Base-by-base conservation (phyloP, 352 stramenopile genomes). In the Globisporangium irregulare region DNA sequence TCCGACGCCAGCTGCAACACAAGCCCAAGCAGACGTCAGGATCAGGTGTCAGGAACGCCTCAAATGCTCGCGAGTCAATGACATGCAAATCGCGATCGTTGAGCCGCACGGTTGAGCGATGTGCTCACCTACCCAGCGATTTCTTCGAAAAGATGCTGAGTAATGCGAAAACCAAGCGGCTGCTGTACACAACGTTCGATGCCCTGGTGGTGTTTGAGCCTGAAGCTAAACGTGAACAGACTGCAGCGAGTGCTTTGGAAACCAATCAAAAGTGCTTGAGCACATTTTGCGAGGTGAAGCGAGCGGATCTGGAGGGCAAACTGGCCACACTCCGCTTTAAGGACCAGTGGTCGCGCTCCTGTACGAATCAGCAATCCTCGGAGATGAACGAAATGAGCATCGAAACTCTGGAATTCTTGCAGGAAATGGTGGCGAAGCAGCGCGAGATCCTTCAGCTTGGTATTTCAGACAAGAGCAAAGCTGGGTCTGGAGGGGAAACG, bases 251-350 rank as follows among this genome's bases (percentile, higher is more conserved):
- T 22, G 38, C 32, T 25, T 5, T 7, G 25, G 22, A 22, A 56
- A 34, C 24, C 24, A 34, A 18, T 12, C 53, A 25, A 6, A 41
- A 56, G 53, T 20, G 12, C 38, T 56, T 64, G 22, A 8, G n/a
- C 34, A 81, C 66, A 0, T 83, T 83, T 20, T 79, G 63, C 36
- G 72, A 65, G 1, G 67, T 73, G 10, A 81, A 81, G 48, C 50
- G 65, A 20, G 60, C 72, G 15, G 58, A 68, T 41, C 27, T 83
- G 8, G 62, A 68, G 36, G 62, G 76, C 27, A 51, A 69, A 50
- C 59, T 83, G 20, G 72, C 74, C 4, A 80, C 74, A 14, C 55
- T 55, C 14, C 65, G 63, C 25, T 32, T 81, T 7, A 34, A 56
- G 15, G 34, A 60, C 18, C 32, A 20, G 25, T 38, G 50, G 50